Percentiles rank a stretch among this genome's conserved stretches.
Evolutionary conservation across 2,329 filamentous ascomycete species (phyloP).

Genomic region (Aspergillus awamori): DNA sequence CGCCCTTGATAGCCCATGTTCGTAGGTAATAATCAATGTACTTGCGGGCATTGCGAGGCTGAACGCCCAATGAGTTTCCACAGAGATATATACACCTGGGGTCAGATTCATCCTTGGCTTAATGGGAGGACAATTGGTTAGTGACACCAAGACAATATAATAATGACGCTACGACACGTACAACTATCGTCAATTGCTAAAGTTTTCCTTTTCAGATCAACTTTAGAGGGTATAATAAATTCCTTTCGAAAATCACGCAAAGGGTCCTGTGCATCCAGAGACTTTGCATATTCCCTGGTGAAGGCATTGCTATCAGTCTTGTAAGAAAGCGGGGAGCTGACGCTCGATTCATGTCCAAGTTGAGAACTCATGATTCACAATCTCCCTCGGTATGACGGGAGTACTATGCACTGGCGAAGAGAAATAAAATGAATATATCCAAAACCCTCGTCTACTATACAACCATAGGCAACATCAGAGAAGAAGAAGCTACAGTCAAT

Average conservation of each 20-base stretch:
- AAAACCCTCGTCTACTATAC: not conserved
- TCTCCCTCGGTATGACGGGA: not conserved
- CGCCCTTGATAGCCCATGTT: conserved; percentile 82
- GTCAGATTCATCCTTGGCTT: conserved; percentile 36
- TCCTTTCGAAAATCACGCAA: conserved; percentile 65
- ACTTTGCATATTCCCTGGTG: conserved; percentile 44
- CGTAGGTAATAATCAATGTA: conserved; percentile 74
- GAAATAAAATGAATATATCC: not conserved
- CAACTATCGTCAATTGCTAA: conserved; percentile 44
- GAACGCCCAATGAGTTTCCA: conserved; percentile 85
- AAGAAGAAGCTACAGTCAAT: not conserved
- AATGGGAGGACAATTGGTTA: conserved; percentile 1
- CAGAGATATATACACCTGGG: conserved; percentile 75
- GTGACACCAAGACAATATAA: not conserved
- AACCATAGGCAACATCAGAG: not conserved
- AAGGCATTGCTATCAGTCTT: conserved; percentile 38
- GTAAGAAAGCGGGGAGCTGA: conserved; percentile 33
- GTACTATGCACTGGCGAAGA: not conserved
- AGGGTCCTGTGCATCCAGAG: conserved; percentile 64
- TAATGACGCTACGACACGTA: conserved; percentile 3
- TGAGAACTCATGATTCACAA: conserved; percentile 30
- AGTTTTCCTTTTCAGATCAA: conserved; percentile 67
- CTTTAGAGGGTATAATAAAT: conserved; percentile 76
- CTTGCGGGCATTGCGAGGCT: conserved; percentile 68
- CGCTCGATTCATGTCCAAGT: conserved; percentile 32